Percentiles rank a stretch among this genome's conserved stretches.
These are phyloP conservation scores for Trichoderma lentiforme DNA, from an alignment of 2,329 filamentous ascomycete species.

Conservation along the genomic window DNA sequence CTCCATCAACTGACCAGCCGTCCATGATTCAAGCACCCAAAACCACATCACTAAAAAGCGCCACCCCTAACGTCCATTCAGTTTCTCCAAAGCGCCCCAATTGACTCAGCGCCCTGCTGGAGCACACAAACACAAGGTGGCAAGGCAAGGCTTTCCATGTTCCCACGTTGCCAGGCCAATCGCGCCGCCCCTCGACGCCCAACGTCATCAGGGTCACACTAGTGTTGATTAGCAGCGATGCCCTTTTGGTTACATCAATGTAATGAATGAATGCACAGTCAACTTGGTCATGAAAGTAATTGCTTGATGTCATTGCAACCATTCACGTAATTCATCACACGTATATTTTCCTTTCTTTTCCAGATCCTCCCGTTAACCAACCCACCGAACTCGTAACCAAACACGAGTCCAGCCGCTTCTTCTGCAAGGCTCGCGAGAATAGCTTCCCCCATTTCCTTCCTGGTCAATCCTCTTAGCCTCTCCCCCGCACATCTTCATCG, in stretches of 20 bases:
- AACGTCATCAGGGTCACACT: constrained; percentile 17
- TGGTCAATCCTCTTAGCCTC: neutral
- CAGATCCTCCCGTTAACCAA: neutral
- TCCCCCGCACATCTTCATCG: neutral
- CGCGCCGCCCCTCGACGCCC: neutral
- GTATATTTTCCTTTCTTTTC: neutral
- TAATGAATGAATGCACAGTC: neutral
- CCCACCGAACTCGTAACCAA: neutral
- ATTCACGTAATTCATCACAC: neutral
- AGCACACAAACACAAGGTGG: neutral
- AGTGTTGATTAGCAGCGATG: neutral
- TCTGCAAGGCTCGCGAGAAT: neutral
- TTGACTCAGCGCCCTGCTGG: neutral
- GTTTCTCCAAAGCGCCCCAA: neutral
- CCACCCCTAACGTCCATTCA: neutral
- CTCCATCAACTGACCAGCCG: neutral
- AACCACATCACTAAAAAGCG: neutral
- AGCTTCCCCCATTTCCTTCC: neutral
- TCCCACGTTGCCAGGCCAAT: neutral
- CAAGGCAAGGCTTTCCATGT: neutral
- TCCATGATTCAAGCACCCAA: neutral
- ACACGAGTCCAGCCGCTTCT: neutral
- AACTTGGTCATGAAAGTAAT: neutral
- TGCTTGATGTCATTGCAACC: neutral
- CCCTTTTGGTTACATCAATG: neutral